A percentile compares a stretch with the other conserved stretches of the same genome.
Conservation (phyloP, 306 rosid species). For the Begonia masoniana region DNA sequence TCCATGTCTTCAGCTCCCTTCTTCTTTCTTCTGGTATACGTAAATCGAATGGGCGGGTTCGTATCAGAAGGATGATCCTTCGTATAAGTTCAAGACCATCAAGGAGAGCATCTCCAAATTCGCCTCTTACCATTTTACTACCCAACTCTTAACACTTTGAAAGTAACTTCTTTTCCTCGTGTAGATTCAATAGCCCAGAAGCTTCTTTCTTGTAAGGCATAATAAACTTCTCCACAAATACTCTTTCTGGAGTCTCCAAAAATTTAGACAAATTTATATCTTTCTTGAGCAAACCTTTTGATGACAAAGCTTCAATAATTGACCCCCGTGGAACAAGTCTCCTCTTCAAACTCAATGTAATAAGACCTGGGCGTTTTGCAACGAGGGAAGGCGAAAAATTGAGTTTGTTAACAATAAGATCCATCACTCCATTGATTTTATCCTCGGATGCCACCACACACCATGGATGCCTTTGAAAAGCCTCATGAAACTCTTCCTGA, state of each 20-base stretch:
- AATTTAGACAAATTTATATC: background rate
- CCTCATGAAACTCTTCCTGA: conserved; percentile 17
- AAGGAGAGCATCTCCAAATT: no score
- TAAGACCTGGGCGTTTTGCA: background rate
- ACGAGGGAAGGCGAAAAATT: conserved; percentile 14
- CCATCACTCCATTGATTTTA: conserved; percentile 25
- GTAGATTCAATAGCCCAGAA: conserved; percentile 16
- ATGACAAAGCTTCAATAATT: conserved; percentile 10
- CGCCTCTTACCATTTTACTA: no score
- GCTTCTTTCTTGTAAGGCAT: conserved; percentile 6
- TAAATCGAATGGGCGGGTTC: no score
- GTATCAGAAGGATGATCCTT: no score
- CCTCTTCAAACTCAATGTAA: conserved; percentile 23
- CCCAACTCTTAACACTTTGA: background rate
- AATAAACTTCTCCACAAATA: conserved; percentile 15
- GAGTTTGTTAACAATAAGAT: conserved; percentile 21
- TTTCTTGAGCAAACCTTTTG: conserved; percentile 18
- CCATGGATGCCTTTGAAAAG: conserved; percentile 24
- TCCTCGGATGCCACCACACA: conserved; percentile 17
- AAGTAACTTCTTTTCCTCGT: conserved; percentile 4
- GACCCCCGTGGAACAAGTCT: conserved; percentile 31
- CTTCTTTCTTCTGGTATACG: no score
- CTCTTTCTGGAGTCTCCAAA: background rate
- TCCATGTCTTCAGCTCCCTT: no score
- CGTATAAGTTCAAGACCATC: no score